These are phyloP conservation scores for Canariomyces notabilis DNA, from an alignment of 2,329 filamentous ascomycete genomes.

Conservation along the genomic window DNA sequence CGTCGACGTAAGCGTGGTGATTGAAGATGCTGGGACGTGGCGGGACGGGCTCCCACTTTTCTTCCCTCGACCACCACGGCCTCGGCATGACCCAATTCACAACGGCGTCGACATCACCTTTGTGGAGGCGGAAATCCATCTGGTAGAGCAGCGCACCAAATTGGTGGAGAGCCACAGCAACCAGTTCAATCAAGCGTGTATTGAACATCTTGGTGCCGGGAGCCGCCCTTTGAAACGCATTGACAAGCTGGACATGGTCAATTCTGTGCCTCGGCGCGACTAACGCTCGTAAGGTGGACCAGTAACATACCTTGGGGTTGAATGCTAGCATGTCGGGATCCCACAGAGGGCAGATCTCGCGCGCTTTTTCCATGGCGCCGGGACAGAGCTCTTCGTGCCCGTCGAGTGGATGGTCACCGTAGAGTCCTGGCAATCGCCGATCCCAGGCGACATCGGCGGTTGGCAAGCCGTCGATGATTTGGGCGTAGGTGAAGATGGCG, in stretches of 20 bases:
- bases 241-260: constrained; percentile 1
- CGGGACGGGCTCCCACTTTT: background rate
- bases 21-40: constrained; percentile 20
- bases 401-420: constrained; percentile 7
- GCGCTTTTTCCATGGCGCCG: constrained; percentile 12
- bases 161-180: constrained; percentile 21
- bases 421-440: background rate
- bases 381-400: constrained; percentile 14
- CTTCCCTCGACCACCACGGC: background rate
- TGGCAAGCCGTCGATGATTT: constrained; percentile 17
- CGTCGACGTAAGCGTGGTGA: constrained; percentile 16
- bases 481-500: constrained; percentile 14
- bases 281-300: too few relatives aligned
- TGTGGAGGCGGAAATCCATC: constrained; percentile 12
- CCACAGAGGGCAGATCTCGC: constrained; percentile 7
- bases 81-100: constrained; percentile 8
- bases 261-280: too few relatives aligned
- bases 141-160: constrained; percentile 17
- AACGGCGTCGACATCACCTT: constrained; percentile 9
- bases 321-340: constrained; percentile 8
- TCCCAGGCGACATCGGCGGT: constrained; percentile 13
- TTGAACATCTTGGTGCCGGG: constrained; percentile 14
- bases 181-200: constrained; percentile 21
- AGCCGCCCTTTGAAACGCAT: constrained; percentile 11
- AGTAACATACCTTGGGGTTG: constrained; percentile 11